Evolutionary conservation across 208 protist genomes (phyloP).

Genomic region (Wallacemonas rigidus): DNA sequence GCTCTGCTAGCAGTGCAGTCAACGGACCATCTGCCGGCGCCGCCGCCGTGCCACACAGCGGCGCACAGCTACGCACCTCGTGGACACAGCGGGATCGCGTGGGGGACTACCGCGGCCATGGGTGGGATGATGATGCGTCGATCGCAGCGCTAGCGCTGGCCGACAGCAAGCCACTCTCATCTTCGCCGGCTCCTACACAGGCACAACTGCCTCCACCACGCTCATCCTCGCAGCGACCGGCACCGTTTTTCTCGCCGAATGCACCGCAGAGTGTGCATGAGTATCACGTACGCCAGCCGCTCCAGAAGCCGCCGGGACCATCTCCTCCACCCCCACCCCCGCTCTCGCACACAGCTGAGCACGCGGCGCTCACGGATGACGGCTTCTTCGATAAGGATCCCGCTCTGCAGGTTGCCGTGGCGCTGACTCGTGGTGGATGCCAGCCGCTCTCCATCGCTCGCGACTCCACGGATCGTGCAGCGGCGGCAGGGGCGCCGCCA

Average conservation of each 20-base stretch:
- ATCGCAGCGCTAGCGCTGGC: background rate
- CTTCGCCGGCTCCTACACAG: background rate
- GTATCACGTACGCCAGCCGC: no score
- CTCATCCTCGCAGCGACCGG: no score
- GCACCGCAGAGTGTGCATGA: no score
- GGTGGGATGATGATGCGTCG: background rate
- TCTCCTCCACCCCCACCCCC: no score
- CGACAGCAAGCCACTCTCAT: background rate
- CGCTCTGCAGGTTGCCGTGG: background rate
- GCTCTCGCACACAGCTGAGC: background rate
- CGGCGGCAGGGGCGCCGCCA: background rate
- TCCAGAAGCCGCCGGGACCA: no score
- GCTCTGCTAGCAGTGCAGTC: background rate
- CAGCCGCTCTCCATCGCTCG: slow-evolving; percentile 13
- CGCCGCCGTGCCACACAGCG: background rate
- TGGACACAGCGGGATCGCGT: background rate
- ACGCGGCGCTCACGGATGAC: background rate
- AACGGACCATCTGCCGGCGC: background rate
- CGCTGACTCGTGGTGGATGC: background rate
- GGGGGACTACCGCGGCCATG: slow-evolving; percentile 11
- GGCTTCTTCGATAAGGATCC: slow-evolving; percentile 6
- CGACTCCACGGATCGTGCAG: slow-evolving; percentile 5
- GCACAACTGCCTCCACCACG: no score
- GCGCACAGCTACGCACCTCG: background rate
- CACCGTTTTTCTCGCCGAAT: no score